Conservation (phyloP, 2,329 filamentous ascomycete species). For the Fusarium albidum region DNA sequence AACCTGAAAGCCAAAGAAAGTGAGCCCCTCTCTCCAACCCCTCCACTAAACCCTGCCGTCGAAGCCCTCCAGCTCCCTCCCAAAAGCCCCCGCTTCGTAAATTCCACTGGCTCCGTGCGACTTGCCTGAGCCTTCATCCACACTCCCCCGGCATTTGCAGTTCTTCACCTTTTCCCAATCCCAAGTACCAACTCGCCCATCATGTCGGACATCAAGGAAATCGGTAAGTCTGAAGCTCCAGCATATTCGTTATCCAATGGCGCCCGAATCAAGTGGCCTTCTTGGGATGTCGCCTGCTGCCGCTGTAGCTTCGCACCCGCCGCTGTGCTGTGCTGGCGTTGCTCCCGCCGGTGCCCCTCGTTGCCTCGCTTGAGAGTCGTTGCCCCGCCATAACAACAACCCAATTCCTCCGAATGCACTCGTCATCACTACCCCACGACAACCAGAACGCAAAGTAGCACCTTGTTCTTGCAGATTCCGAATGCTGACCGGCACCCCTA, state of each 20-base stretch:
- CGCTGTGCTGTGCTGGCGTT: slow-evolving; percentile 6
- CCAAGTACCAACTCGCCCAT: slow-evolving; percentile 43
- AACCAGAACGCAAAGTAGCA: slow-evolving; percentile 4
- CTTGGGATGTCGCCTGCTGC: slow-evolving; percentile 10
- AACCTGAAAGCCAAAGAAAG: not conserved
- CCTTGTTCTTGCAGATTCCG: not conserved
- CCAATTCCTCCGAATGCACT: slow-evolving; percentile 32
- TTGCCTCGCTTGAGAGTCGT: slow-evolving; percentile 19
- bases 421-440: slow-evolving; percentile 35
- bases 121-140: slow-evolving; percentile 37
- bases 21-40: slow-evolving; percentile 4
- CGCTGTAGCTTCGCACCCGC: slow-evolving; percentile 9
- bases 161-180: slow-evolving; percentile 31
- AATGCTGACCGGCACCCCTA: slow-evolving; percentile 48
- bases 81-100: slow-evolving; percentile 38
- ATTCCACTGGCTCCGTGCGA: slow-evolving; percentile 37
- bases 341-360: slow-evolving; percentile 34
- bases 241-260: slow-evolving; percentile 1
- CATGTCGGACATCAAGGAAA: slow-evolving; percentile 56
- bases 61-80: slow-evolving; percentile 36
- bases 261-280: slow-evolving; percentile 1
- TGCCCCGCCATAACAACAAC: slow-evolving; percentile 39
- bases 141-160: slow-evolving; percentile 29
- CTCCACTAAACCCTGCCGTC: slow-evolving; percentile 35
- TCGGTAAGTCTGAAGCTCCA: slow-evolving; percentile 47